Evolutionary conservation across 345 rosid genomes (phyloP).

Genomic region (Anastatica hierochuntica): DNA sequence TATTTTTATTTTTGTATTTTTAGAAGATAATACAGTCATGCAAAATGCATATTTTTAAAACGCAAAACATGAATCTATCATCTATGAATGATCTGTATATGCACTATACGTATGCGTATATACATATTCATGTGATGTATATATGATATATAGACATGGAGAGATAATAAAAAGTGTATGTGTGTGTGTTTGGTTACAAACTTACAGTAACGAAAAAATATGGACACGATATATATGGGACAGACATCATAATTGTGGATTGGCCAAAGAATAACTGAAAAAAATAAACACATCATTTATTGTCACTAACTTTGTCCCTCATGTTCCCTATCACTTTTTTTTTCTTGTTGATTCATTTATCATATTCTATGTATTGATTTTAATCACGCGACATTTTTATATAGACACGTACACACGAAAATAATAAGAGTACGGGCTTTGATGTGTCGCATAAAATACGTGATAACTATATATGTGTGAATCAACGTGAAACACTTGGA

Average conservation of each 20-base stretch:
- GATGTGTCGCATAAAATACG: slow-evolving; percentile 24
- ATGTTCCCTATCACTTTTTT: slow-evolving; percentile 19
- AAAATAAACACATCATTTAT: slow-evolving; percentile 21
- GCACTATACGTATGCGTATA: background rate
- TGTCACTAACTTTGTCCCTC: background rate
- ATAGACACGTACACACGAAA: slow-evolving; percentile 16
- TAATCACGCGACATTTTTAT: slow-evolving; percentile 1
- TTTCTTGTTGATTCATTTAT: slow-evolving; percentile 18
- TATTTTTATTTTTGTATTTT: no score
- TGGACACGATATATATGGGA: background rate
- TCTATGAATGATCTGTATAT: no score
- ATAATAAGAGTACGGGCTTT: slow-evolving; percentile 12
- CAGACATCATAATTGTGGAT: slow-evolving; percentile 25
- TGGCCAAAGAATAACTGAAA: slow-evolving; percentile 20
- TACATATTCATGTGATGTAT: background rate
- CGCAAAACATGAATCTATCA: no score
- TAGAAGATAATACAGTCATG: no score
- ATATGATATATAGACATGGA: background rate
- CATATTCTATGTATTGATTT: background rate
- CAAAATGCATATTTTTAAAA: no score
- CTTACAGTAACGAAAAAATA: background rate
- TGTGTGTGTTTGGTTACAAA: background rate
- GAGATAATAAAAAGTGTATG: background rate
- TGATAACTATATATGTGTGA: slow-evolving; percentile 15
- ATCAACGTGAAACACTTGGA: slow-evolving; percentile 29